Base-by-base conservation (phyloP, 495 filamentous ascomycete species). In the Echria macrotheca region DNA sequence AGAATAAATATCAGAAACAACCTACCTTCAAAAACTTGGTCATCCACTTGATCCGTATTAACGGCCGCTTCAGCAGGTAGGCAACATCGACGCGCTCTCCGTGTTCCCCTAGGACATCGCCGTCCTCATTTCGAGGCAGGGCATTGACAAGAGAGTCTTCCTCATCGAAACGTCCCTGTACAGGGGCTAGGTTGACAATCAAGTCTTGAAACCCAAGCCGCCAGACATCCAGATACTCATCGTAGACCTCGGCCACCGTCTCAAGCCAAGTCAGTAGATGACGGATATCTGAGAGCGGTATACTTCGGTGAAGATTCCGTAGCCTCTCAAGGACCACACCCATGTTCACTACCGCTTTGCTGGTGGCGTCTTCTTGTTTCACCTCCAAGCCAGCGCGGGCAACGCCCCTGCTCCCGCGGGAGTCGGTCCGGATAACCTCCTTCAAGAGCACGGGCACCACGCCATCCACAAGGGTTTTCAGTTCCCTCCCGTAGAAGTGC, bases 31-130 rank as follows among this genome's bases (percentile, higher is more conserved):
- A 80, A 25, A 86, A 86, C 64, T 88, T 95, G 19, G 83, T 74
- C 45, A 97, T 78, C 65, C 90, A 86, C 63, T 96, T 97, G 44
- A 96, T 67, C 41, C 93, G 79, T 11, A 95, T 85, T 32, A 97
- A 69, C 2, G 93, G 93, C 42, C 91, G 74, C 64, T 95, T 96
- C 32, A 97, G 73, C 15, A 99, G 69, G 61, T 88, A 95, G 9
- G 91, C 93, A 47, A 99, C 93, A 69, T 97, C 91, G 39, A 95
- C 93, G 42, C 86, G 84, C 62, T 95, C 89, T 0, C 90, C 91
- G 46, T 93, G 77, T 28, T 78, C 77, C 37, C 85, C 79, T 29
- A 91, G 68, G 4, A 94, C 72, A 60, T 91, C 86, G 8, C 88
- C 89, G 45, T 89, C 77, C 49, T 83, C 81, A 54, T 94, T 86